Evolutionary conservation across 345 rosid genomes (phyloP).

Genomic region (Cardamine occulta): DNA sequence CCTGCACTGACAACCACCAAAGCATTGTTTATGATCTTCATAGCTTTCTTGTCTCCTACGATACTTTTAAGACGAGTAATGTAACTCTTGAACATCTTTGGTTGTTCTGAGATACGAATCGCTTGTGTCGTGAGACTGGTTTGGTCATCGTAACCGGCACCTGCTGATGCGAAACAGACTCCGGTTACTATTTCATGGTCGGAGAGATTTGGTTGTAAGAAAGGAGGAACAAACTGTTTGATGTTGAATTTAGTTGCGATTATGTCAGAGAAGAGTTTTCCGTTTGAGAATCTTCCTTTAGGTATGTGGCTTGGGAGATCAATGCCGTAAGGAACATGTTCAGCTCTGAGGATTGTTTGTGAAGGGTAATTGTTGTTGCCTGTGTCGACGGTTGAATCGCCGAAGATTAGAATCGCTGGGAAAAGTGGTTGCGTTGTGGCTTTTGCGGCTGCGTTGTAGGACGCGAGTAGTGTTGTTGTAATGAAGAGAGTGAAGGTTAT

Average conservation of each 20-base stretch:
- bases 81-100: slow-evolving; percentile 7
- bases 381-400: slow-evolving; percentile 24
- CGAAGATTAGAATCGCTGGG: slow-evolving; percentile 22
- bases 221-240: slow-evolving; percentile 24
- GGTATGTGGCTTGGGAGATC: background rate
- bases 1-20: slow-evolving; percentile 47
- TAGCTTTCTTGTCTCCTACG: slow-evolving; percentile 47
- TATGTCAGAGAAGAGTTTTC: slow-evolving; percentile 9
- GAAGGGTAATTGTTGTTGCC: slow-evolving; percentile 6
- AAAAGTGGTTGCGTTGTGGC: background rate
- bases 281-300: slow-evolving; percentile 20
- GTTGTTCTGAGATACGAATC: slow-evolving; percentile 2
- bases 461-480: background rate
- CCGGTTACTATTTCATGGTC: slow-evolving; percentile 17
- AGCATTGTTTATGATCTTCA: slow-evolving; percentile 40
- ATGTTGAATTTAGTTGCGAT: slow-evolving; percentile 13
- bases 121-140: background rate
- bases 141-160: slow-evolving; percentile 17
- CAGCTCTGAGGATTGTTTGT: background rate
- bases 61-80: slow-evolving; percentile 12
- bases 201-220: slow-evolving; percentile 14
- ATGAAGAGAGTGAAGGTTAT: background rate
- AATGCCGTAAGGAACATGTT: slow-evolving; percentile 2
- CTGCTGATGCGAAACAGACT: slow-evolving; percentile 19
- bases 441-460: background rate